These are phyloP conservation scores for Lipomyces lipofer DNA, from an alignment of 805 yeast genomes.

Conservation along the genomic window DNA sequence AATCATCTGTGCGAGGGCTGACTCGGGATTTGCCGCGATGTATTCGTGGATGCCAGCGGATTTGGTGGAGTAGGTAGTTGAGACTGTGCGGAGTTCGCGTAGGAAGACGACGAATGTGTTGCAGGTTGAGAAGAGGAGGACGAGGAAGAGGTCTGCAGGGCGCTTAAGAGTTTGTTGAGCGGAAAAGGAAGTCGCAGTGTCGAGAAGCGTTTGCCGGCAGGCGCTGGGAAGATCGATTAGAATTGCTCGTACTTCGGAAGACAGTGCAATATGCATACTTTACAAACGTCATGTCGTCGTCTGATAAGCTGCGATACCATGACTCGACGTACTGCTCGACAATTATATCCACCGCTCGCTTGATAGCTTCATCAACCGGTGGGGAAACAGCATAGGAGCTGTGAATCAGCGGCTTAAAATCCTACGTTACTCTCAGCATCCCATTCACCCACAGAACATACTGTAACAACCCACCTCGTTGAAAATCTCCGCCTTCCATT, in stretches of 20 bases:
- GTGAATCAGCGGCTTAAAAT: constrained; percentile 18
- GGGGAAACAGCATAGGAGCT: constrained; percentile 14
- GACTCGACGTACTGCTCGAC: constrained; percentile 21
- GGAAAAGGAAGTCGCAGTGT: constrained; percentile 42
- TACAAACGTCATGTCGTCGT: constrained; percentile 22
- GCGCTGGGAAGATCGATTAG: constrained; percentile 6
- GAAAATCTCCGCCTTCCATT: constrained; percentile 3
- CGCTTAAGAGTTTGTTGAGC: constrained; percentile 27
- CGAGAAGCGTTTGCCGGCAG: constrained; percentile 25
- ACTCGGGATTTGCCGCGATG: constrained; percentile 31
- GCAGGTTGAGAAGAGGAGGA: constrained; percentile 28
- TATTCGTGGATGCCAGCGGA: constrained; percentile 29
- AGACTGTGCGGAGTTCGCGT: constrained; percentile 29
- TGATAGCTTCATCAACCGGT: constrained; percentile 16
- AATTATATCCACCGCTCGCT: constrained; percentile 23
- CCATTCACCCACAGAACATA: neutral
- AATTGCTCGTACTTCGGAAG: neutral
- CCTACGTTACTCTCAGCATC: neutral
- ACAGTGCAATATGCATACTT: constrained; percentile 6
- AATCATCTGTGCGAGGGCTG: constrained; percentile 33
- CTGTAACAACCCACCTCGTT: constrained; percentile 11
- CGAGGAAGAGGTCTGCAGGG: constrained; percentile 28
- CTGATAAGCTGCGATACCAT: constrained; percentile 15
- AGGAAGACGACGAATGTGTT: constrained; percentile 32
- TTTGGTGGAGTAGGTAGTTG: constrained; percentile 17